phyloP scores from a whole-genome alignment of 2,329 filamentous ascomycete genomes.

The Botryosphaeria dothidea region DNA sequence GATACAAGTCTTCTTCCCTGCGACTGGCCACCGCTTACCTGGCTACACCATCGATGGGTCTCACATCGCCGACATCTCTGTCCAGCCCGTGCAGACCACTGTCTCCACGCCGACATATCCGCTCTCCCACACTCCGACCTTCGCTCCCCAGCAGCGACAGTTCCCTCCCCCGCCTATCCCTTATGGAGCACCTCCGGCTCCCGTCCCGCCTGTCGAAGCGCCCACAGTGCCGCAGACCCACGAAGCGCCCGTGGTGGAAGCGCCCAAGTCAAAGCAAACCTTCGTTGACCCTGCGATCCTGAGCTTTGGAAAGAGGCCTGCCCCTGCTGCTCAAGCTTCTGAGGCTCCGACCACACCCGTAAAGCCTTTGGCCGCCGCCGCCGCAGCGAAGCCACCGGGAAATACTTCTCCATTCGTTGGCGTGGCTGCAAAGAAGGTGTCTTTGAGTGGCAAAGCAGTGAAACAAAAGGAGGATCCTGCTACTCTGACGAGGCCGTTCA shows the following conservation, averaged over 20 bases:
- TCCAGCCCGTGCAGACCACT: constrained; percentile 40
- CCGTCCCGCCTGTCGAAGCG: constrained; percentile 27
- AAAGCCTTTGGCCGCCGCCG: constrained; percentile 39
- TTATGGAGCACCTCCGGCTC: constrained; percentile 23
- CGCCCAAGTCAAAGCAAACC: constrained; percentile 35
- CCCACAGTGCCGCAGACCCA: constrained; percentile 14
- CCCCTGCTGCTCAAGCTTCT: neutral
- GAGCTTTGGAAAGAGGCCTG: constrained; percentile 57
- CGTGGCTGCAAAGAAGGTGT: constrained; percentile 28
- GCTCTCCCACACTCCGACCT: constrained; percentile 16
- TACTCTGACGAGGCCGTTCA: constrained; percentile 42
- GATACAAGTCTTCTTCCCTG: constrained; percentile 53
- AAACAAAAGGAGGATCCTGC: constrained; percentile 38
- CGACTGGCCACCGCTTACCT: constrained; percentile 53
- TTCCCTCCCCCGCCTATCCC: constrained; percentile 25
- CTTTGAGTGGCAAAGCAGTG: constrained; percentile 24
- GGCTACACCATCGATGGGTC: constrained; percentile 59
- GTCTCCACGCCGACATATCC: constrained; percentile 19
- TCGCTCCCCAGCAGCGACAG: constrained; percentile 2
- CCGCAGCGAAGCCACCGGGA: constrained; percentile 33
- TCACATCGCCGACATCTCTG: constrained; percentile 60
- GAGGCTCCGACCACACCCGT: constrained; percentile 46
- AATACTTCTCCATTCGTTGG: constrained; percentile 41
- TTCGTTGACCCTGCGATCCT: constrained; percentile 85
- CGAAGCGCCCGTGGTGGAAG: constrained; percentile 15